phyloP scores from a whole-genome alignment of 2,329 filamentous ascomycete genomes.

The Colletotrichum agaves region DNA sequence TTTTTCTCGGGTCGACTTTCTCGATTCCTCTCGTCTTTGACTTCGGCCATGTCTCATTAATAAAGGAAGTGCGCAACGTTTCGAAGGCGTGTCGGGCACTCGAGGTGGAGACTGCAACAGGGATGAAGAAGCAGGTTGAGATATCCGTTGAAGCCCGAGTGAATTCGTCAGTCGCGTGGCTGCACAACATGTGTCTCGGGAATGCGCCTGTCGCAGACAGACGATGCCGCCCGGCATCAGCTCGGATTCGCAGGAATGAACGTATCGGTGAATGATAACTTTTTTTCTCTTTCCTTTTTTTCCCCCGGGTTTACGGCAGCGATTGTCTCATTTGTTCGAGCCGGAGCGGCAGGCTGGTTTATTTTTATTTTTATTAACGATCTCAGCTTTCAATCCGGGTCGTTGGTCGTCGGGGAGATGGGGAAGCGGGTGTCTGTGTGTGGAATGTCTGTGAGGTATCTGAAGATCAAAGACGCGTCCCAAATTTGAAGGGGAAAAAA shows the following conservation, averaged over 20 bases:
- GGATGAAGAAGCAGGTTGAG: constrained; percentile 10
- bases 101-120: background rate
- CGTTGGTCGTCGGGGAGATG: constrained; percentile 21
- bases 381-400: background rate
- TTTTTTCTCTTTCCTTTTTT: too few species aligned
- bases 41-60: constrained; percentile 46
- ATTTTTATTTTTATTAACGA: constrained; percentile 13
- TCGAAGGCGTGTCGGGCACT: background rate
- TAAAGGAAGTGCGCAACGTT: background rate
- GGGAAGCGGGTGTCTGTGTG: constrained; percentile 29
- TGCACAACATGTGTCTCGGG: constrained; percentile 37
- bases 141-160: constrained; percentile 13
- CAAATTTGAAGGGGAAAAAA: background rate
- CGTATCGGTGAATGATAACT: background rate
- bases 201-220: constrained; percentile 38
- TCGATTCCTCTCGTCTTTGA: constrained; percentile 39
- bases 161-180: constrained; percentile 37
- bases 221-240: constrained; percentile 23
- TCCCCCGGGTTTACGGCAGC: constrained; percentile 3
- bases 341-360: background rate
- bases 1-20: constrained; percentile 51
- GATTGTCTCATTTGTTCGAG: constrained; percentile 8
- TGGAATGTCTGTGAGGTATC: constrained; percentile 36
- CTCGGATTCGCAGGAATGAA: constrained; percentile 1
- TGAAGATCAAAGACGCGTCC: constrained; percentile 8